These are phyloP conservation scores for Notholithocarpus densiflorus DNA, from an alignment of 306 rosid species.

Conservation along the genomic window DNA sequence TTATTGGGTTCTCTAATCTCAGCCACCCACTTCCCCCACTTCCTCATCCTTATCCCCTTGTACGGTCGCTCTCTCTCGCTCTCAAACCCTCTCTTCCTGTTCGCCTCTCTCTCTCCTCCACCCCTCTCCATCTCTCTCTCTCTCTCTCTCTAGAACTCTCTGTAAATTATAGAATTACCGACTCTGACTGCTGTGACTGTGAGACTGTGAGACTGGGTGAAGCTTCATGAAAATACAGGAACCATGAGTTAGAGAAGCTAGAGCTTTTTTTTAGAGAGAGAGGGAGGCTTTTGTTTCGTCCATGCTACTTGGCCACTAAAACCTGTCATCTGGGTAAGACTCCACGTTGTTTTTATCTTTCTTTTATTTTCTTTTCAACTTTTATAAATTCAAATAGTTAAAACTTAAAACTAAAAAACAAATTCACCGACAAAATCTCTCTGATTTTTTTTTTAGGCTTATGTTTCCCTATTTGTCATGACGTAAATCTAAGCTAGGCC, in stretches of 20 bases:
- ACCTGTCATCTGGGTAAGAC: slow-evolving; percentile 54
- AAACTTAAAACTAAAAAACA: neutral
- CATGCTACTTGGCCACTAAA: slow-evolving; percentile 52
- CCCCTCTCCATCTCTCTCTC: slow-evolving; percentile 10
- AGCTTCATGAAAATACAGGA: slow-evolving; percentile 30
- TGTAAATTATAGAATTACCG: neutral
- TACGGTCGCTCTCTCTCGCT: slow-evolving; percentile 55
- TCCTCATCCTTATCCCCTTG: slow-evolving; percentile 99
- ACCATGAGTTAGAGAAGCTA: slow-evolving; percentile 10
- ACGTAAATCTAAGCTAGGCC: slow-evolving; percentile 4
- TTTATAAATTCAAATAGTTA: slow-evolving; percentile 6
- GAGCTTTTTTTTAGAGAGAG: slow-evolving; percentile 10
- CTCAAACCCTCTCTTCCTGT: slow-evolving; percentile 26
- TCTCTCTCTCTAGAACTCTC: neutral
- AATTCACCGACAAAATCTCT: slow-evolving; percentile 59
- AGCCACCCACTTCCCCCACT: slow-evolving; percentile 99
- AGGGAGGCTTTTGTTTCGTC: neutral
- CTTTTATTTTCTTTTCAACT: slow-evolving; percentile 28
- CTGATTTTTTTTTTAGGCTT: neutral
- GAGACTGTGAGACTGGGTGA: slow-evolving; percentile 26
- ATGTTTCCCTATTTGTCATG: slow-evolving; percentile 12
- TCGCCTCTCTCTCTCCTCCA: slow-evolving; percentile 11
- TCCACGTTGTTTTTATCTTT: slow-evolving; percentile 61
- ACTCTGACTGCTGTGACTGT: neutral
- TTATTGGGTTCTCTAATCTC: slow-evolving; percentile 97